A percentile compares a stretch with the other conserved stretches of the same genome.
Conservation (phyloP, 2,329 filamentous ascomycete genomes). For the Apiospora saccharicola region DNA sequence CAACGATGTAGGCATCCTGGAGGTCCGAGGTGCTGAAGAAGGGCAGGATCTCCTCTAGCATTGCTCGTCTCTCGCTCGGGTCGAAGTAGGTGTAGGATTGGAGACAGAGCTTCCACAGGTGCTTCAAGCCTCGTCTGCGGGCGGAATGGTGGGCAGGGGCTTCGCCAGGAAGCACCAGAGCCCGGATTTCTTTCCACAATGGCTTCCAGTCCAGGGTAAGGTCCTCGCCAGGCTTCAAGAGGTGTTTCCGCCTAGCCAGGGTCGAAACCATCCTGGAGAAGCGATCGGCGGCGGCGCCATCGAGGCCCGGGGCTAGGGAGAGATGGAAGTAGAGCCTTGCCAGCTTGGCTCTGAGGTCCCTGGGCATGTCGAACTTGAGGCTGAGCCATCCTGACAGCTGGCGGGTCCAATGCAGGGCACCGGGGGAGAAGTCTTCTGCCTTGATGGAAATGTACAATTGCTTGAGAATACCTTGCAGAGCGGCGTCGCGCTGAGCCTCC, state of each 20-base stretch:
- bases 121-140: constrained; percentile 64
- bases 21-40: constrained; percentile 95
- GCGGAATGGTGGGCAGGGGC: constrained; percentile 69
- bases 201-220: constrained; percentile 93
- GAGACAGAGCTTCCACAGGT: constrained; percentile 85
- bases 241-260: constrained; percentile 93
- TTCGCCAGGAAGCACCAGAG: constrained; percentile 86
- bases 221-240: constrained; percentile 88
- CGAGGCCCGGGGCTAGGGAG: constrained; percentile 86
- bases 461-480: constrained; percentile 87
- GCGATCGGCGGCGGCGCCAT: constrained; percentile 81
- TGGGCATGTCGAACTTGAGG: constrained; percentile 95
- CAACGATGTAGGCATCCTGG: constrained; percentile 92
- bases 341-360: constrained; percentile 81
- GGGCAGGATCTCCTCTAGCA: constrained; percentile 80
- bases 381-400: constrained; percentile 95
- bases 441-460: constrained; percentile 92
- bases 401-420: constrained; percentile 94
- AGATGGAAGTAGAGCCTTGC: constrained; percentile 95
- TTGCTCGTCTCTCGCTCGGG: constrained; percentile 80
- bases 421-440: constrained; percentile 92
- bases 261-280: constrained; percentile 97
- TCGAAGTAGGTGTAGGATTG: constrained; percentile 95
- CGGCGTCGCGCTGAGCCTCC: constrained; percentile 77
- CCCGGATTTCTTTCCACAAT: constrained; percentile 90